Conservation (phyloP, 2,329 filamentous ascomycete genomes). For the Beauveria australis region DNA sequence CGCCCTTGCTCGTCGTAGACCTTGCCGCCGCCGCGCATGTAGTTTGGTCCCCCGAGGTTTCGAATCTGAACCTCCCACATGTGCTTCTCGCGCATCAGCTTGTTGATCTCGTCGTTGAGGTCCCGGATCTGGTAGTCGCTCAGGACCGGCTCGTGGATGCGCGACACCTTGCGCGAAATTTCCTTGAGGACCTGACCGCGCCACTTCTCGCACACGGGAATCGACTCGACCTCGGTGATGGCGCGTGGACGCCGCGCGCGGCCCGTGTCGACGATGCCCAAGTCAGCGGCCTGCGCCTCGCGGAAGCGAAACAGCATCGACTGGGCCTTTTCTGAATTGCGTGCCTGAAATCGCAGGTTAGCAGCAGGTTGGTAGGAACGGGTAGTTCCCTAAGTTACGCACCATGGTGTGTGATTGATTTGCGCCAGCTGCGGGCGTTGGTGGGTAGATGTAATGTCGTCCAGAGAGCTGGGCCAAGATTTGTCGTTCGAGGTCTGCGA, state of each 20-base stretch:
- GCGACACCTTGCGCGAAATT: slow-evolving; percentile 91
- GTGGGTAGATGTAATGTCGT: not conserved
- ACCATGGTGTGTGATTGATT: not conserved
- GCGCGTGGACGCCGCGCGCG: slow-evolving; percentile 83
- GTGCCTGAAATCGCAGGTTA: slow-evolving; percentile 52
- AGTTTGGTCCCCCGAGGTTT: slow-evolving; percentile 93
- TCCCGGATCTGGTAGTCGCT: slow-evolving; percentile 96
- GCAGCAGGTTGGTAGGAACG: not conserved
- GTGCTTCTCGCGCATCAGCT: slow-evolving; percentile 97
- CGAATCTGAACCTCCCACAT: slow-evolving; percentile 98
- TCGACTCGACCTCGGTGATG: slow-evolving; percentile 77
- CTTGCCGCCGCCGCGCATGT: slow-evolving; percentile 68
- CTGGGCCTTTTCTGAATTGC: slow-evolving; percentile 97
- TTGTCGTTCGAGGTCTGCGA: not conserved
- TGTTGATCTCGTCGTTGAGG: slow-evolving; percentile 98
- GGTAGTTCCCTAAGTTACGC: not conserved
- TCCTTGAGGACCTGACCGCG: slow-evolving; percentile 95
- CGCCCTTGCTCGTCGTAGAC: slow-evolving; percentile 67
- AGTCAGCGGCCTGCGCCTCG: slow-evolving; percentile 89
- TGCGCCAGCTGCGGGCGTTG: not conserved
- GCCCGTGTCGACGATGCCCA: slow-evolving; percentile 90
- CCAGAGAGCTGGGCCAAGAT: not conserved
- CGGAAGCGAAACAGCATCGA: slow-evolving; percentile 99
- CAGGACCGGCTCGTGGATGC: slow-evolving; percentile 86
- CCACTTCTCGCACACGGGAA: slow-evolving; percentile 93